Conservation (phyloP, 2,329 filamentous ascomycete genomes). For the Cladosporium cucumerinum region DNA sequence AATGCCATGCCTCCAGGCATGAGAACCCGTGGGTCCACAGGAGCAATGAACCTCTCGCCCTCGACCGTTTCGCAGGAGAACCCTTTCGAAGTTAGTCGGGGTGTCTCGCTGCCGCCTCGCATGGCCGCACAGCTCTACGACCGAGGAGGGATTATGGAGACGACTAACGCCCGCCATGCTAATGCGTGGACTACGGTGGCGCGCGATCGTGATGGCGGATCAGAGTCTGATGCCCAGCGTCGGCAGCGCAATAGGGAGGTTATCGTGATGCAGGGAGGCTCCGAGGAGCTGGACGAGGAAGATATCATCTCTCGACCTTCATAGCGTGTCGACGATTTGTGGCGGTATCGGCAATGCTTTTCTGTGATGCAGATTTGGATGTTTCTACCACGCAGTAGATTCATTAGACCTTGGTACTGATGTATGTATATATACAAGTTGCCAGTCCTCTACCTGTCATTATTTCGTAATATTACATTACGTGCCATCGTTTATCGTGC, state of each 20-base stretch:
- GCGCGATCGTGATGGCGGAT: background rate
- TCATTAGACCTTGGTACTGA: background rate
- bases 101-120: background rate
- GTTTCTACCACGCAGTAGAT: background rate
- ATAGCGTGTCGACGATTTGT: background rate
- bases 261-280: background rate
- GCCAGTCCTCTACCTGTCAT: background rate
- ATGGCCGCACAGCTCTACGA: background rate
- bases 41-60: constrained; percentile 2
- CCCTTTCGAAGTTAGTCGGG: background rate
- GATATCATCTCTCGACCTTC: background rate
- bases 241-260: background rate
- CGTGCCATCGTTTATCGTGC: background rate
- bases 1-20: background rate
- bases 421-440: background rate
- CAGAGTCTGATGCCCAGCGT: background rate
- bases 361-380: background rate
- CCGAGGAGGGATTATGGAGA: background rate
- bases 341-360: background rate
- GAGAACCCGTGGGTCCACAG: background rate
- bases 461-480: background rate
- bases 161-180: background rate
- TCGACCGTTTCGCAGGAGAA: constrained; percentile 4
- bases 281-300: background rate
- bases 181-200: background rate